Evolutionary conservation across 306 rosid genomes (phyloP).

Genomic region (Casuarina cunninghamiana): DNA sequence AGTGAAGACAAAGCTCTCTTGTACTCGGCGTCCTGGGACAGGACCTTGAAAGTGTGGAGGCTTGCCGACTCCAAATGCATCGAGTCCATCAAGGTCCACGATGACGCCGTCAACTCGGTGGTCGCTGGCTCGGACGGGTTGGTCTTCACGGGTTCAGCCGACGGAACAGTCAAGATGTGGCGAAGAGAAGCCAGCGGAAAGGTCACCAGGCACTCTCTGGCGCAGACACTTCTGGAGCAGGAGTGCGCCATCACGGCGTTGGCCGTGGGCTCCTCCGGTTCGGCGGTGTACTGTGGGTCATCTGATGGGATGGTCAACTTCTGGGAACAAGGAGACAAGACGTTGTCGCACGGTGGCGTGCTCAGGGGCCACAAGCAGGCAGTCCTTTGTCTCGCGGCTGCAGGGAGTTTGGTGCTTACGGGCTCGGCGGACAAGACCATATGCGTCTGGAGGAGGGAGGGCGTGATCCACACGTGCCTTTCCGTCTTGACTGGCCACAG

Average conservation of each 20-base stretch:
- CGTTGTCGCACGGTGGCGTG: constrained; percentile 61
- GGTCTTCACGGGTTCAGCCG: constrained; percentile 79
- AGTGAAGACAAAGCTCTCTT: constrained; percentile 42
- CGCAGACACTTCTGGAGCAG: constrained; percentile 62
- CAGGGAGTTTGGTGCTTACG: constrained; percentile 61
- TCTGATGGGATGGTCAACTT: constrained; percentile 79
- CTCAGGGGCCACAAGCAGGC: constrained; percentile 80
- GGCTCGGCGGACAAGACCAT: constrained; percentile 89
- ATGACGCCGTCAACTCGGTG: constrained; percentile 81
- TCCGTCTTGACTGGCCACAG: constrained; percentile 74
- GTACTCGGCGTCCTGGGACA: constrained; percentile 88
- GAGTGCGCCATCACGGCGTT: constrained; percentile 86
- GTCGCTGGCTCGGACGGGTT: constrained; percentile 46
- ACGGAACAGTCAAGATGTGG: constrained; percentile 88
- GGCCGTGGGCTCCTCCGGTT: constrained; percentile 44
- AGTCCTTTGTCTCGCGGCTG: constrained; percentile 66
- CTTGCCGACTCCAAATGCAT: constrained; percentile 62
- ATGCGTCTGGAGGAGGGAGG: constrained; percentile 80
- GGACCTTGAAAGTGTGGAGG: constrained; percentile 80
- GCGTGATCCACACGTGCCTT: constrained; percentile 63
- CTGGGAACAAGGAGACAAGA: constrained; percentile 61
- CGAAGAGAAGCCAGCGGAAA: constrained; percentile 44
- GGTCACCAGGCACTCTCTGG: constrained; percentile 45
- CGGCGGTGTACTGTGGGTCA: constrained; percentile 70
- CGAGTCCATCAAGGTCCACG: constrained; percentile 71